A percentile compares a stretch with the other conserved stretches of the same genome.
Conservation (phyloP, 305 asterid genomes). For the Coffea humblotiana region DNA sequence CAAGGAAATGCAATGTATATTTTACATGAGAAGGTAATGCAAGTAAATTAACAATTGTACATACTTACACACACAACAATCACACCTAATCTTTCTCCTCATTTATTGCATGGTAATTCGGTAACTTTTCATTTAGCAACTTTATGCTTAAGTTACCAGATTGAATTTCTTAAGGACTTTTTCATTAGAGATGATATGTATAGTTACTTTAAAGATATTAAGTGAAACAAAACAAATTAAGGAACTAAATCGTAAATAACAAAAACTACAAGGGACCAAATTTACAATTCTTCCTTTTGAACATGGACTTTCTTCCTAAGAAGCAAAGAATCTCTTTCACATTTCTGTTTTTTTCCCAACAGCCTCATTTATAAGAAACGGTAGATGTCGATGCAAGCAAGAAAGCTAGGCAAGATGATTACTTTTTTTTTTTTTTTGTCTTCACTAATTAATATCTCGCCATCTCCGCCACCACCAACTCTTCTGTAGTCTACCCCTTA, state of each 20-base stretch:
- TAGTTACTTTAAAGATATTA: no score
- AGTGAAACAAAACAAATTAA: no score
- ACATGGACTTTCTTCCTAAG: neutral
- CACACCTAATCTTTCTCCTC: no score
- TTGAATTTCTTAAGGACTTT: no score
- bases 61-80: no score
- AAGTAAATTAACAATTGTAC: no score
- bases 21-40: no score
- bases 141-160: no score
- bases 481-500: neutral
- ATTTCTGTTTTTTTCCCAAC: conserved; percentile 12
- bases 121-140: no score
- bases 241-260: neutral
- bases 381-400: neutral
- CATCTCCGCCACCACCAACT: conserved; percentile 20
- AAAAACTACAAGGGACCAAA: neutral
- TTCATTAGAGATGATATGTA: no score
- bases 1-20: no score
- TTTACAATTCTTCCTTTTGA: neutral
- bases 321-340: neutral
- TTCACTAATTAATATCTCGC: neutral
- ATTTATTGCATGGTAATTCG: no score
- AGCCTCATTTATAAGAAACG: neutral
- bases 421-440: neutral
- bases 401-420: neutral